A percentile compares a stretch with the other conserved stretches of the same genome.
Evolutionary conservation across 1,139 yeast species (phyloP).

Genomic region (Pichia sp.): DNA sequence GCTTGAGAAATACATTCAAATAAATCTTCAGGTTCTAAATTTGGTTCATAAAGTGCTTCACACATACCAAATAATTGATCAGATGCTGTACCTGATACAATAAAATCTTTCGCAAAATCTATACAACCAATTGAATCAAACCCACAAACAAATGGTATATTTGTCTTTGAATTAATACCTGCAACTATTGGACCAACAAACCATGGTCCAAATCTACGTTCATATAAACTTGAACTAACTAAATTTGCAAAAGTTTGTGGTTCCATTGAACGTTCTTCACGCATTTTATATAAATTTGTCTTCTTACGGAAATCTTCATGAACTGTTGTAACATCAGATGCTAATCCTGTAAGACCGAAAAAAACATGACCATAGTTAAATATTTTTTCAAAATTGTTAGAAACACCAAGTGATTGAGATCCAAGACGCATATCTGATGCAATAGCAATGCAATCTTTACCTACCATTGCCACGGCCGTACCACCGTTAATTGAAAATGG

Average conservation of each 20-base stretch:
- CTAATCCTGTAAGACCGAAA: conserved; percentile 90
- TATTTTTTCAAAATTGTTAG: conserved; percentile 89
- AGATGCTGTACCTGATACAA: conserved; percentile 94
- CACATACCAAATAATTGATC: conserved; percentile 99
- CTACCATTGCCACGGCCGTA: conserved; percentile 96
- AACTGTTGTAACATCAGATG: conserved; percentile 86
- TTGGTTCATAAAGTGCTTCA: conserved; percentile 92
- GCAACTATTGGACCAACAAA: conserved; percentile 97
- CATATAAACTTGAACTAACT: conserved; percentile 84
- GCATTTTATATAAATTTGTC: conserved; percentile 80
- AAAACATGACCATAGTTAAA: conserved; percentile 81
- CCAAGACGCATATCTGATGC: conserved; percentile 95
- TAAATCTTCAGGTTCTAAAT: conserved; percentile 88
- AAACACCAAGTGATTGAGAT: conserved; percentile 83
- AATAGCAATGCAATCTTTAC: conserved; percentile 96
- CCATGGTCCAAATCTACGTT: conserved; percentile 92
- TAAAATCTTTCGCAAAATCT: conserved; percentile 90
- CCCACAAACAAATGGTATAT: conserved; percentile 87
- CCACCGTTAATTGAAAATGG: conserved; percentile 63
- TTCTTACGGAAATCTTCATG: conserved; percentile 76
- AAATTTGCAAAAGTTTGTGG: conserved; percentile 92
- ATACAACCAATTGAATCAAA: conserved; percentile 96
- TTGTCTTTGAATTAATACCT: conserved; percentile 76
- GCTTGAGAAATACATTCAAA: conserved; percentile 97
- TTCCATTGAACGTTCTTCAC: conserved; percentile 88